phyloP scores from a whole-genome alignment of 2,329 filamentous ascomycete genomes.

The Sclerotinia subarctica region DNA sequence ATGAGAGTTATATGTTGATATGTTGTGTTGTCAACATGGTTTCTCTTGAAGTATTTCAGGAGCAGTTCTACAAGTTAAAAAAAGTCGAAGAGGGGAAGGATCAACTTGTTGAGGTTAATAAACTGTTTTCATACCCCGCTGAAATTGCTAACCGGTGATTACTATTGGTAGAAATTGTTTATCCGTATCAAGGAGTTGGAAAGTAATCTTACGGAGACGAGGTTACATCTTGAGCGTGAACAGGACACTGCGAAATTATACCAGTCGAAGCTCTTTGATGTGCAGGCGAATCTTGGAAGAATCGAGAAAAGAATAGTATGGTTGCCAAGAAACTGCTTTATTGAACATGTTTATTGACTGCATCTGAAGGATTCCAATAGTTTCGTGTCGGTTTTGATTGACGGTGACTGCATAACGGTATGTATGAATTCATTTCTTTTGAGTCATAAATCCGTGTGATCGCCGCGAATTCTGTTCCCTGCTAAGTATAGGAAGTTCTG shows the following conservation, averaged over 20 bases:
- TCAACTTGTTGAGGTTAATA: slow-evolving; percentile 20
- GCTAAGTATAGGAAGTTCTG: not conserved
- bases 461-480: too few species aligned
- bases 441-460: not conserved
- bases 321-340: not conserved
- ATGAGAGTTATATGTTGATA: not conserved
- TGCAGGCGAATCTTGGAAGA: slow-evolving; percentile 6
- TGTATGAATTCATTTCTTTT: slow-evolving; percentile 12
- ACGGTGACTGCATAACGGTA: slow-evolving; percentile 43
- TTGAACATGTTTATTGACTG: not conserved
- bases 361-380: slow-evolving; percentile 16
- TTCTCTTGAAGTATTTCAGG: slow-evolving; percentile 22
- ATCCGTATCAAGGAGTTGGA: slow-evolving; percentile 20
- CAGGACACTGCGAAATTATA: slow-evolving; percentile 20
- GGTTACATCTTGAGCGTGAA: slow-evolving; percentile 23
- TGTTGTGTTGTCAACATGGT: slow-evolving; percentile 14
- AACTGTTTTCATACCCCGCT: not conserved
- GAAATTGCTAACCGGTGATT: not conserved
- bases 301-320: not conserved
- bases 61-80: slow-evolving; percentile 22
- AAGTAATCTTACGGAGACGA: slow-evolving; percentile 11
- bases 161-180: slow-evolving; percentile 15
- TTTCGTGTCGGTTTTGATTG: slow-evolving; percentile 41
- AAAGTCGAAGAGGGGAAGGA: slow-evolving; percentile 19
- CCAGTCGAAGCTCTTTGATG: slow-evolving; percentile 14